These are phyloP conservation scores for Ustilago trichophora DNA, from an alignment of 1,284 basidiomycete species.

Conservation along the genomic window DNA sequence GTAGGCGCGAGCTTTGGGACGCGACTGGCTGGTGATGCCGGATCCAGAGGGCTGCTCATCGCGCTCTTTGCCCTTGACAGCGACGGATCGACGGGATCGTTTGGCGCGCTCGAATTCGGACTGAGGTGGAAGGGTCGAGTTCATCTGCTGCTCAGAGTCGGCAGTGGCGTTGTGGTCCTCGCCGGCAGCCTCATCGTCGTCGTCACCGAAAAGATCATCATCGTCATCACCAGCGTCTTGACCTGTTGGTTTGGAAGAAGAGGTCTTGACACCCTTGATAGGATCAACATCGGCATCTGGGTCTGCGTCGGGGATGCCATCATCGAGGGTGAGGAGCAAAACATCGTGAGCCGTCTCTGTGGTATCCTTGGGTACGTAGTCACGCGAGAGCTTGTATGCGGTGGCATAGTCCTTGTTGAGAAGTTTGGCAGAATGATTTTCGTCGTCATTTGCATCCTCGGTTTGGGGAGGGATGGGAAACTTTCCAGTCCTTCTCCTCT, in stretches of 20 bases:
- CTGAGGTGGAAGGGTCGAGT: conserved; percentile 51
- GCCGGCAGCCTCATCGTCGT: conserved; percentile 17
- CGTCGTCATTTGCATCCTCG: conserved; percentile 12
- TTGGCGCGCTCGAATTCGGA: conserved; percentile 50
- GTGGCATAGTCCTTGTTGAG: conserved; percentile 51
- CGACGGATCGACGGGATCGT: conserved; percentile 29
- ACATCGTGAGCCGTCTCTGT: conserved; percentile 43
- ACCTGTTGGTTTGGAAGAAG: conserved; percentile 1
- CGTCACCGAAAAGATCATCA: conserved; percentile 52
- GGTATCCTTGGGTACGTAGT: conserved; percentile 56
- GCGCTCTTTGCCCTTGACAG: conserved; percentile 47
- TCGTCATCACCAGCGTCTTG: conserved; percentile 30
- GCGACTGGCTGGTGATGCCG: conserved; percentile 20
- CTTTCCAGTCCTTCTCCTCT: conserved; percentile 55
- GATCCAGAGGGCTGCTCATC: conserved; percentile 25
- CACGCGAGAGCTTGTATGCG: conserved; percentile 52
- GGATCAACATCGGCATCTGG: conserved; percentile 47
- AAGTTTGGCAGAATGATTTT: conserved; percentile 12
- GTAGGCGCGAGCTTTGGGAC: conserved; percentile 51
- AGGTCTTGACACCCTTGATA: conserved; percentile 33
- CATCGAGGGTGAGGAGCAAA: conserved; percentile 56
- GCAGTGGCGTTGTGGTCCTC: conserved; percentile 10
- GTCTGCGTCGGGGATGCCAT: conserved; percentile 52
- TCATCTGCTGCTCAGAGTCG: conserved; percentile 9
- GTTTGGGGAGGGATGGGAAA: conserved; percentile 36